phyloP scores from a whole-genome alignment of 129 eudicot genomes.

The Apium graveolens region DNA sequence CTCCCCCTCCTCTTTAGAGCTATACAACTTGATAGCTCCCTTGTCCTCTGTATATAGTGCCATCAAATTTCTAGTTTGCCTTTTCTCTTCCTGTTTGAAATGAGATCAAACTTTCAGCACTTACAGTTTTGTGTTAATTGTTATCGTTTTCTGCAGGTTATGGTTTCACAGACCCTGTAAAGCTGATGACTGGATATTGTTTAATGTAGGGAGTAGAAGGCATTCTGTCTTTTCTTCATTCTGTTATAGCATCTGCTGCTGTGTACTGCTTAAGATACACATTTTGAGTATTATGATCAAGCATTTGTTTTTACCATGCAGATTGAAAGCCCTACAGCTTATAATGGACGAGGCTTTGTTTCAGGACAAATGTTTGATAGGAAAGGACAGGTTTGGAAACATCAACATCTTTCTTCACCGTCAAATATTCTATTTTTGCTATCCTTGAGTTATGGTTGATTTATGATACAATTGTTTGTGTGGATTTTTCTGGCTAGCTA shows the following conservation, averaged over 20 bases:
- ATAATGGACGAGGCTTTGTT: conserved; percentile 76
- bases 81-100: background rate
- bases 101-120: background rate
- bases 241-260: background rate
- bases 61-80: background rate
- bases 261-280: background rate
- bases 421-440: background rate
- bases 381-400: conserved; percentile 72
- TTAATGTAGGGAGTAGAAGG: conserved; percentile 49
- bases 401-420: background rate
- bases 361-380: conserved; percentile 70
- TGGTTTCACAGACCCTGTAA: conserved; percentile 91
- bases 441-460: background rate
- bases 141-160: conserved; percentile 43
- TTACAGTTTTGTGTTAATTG: conserved; percentile 2
- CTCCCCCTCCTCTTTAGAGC: no score
- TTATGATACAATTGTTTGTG: background rate
- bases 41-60: background rate
- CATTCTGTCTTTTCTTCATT: conserved; percentile 13
- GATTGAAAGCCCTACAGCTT: conserved; percentile 77
- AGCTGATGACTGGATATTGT: conserved; percentile 94
- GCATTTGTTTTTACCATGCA: conserved; percentile 16
- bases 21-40: background rate
- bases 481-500: conserved; percentile 47
- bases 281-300: background rate